Conservation (phyloP, 345 rosid species). For the Eucalyptus marginata region DNA sequence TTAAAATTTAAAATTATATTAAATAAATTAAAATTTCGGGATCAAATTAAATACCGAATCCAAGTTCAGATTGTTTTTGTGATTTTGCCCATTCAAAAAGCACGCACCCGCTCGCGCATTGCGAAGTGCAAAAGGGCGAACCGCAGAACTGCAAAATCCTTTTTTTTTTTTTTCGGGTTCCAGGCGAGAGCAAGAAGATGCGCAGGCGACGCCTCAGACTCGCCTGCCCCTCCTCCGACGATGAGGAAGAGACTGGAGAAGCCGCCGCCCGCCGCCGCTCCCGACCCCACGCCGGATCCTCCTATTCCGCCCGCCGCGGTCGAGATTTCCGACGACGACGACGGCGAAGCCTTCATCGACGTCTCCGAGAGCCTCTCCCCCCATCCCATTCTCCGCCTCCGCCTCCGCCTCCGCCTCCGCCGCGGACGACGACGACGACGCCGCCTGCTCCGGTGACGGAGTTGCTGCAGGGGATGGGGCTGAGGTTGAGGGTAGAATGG, state of each 20-base stretch:
- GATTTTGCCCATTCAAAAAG: background rate
- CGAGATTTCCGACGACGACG: slow-evolving; percentile 36
- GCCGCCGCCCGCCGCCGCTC: slow-evolving; percentile 9
- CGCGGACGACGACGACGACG: background rate
- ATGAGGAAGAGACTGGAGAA: slow-evolving; percentile 28
- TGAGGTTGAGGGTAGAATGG: slow-evolving; percentile 64
- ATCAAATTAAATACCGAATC: rapidly evolving
- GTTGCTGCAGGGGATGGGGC: slow-evolving; percentile 38
- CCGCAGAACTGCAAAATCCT: background rate
- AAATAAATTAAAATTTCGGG: too few relatives aligned
- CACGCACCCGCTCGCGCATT: background rate
- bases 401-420: background rate
- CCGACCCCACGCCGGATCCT: slow-evolving; percentile 5
- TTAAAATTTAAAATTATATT: too few relatives aligned
- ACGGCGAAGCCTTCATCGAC: slow-evolving; percentile 36
- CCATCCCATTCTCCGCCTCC: slow-evolving; percentile 17
- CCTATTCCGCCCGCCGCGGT: slow-evolving; percentile 8
- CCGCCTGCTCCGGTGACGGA: slow-evolving; percentile 25
- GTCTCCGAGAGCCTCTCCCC: slow-evolving; percentile 30
- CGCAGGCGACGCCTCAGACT: slow-evolving; percentile 44
- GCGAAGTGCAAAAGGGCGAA: background rate
- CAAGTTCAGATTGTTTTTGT: too few relatives aligned
- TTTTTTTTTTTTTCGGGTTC: too few relatives aligned
- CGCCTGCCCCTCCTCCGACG: slow-evolving; percentile 30
- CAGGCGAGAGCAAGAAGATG: slow-evolving; percentile 10